A percentile compares a stretch with the other conserved stretches of the same genome.
Conservation (phyloP, 148 eudicot species). For the Nyssa sinensis region DNA sequence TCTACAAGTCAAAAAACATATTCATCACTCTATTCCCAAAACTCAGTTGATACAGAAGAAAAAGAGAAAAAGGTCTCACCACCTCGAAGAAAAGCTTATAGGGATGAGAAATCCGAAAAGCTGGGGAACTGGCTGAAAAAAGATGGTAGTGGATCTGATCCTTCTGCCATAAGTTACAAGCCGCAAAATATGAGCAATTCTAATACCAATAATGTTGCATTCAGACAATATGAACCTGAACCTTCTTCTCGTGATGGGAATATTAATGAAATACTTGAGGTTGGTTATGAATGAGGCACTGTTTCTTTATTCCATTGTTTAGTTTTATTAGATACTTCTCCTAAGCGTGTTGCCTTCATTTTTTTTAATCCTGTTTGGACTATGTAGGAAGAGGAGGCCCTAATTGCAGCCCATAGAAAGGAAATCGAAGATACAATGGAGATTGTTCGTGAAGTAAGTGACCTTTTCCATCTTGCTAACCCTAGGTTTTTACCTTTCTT, state of each 20-base stretch:
- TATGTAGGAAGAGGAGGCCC: conserved; percentile 92
- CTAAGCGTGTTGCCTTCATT: not conserved
- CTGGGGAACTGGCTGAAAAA: conserved; percentile 57
- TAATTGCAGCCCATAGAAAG: conserved; percentile 93
- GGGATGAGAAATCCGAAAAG: conserved; percentile 81
- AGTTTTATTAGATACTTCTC: not conserved
- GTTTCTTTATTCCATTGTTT: not conserved
- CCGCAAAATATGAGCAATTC: conserved; percentile 45
- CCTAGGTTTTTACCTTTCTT: not conserved
- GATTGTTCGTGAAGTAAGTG: conserved; percentile 97
- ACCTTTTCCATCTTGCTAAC: not conserved
- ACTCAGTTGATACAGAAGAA: conserved; percentile 58
- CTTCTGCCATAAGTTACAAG: conserved; percentile 42
- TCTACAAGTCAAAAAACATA: conserved; percentile 43
- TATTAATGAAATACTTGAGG: conserved; percentile 89
- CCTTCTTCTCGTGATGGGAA: conserved; percentile 61
- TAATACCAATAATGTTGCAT: conserved; percentile 31
- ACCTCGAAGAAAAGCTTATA: conserved; percentile 76
- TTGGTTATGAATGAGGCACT: conserved; percentile 21
- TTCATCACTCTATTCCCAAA: conserved; percentile 36
- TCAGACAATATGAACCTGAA: conserved; percentile 57
- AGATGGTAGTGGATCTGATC: conserved; percentile 61
- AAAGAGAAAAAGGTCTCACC: conserved; percentile 85
- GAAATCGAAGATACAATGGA: conserved; percentile 99
- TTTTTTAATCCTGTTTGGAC: conserved; percentile 1